A percentile compares a stretch with the other conserved stretches of the same genome.
phyloP scores from a whole-genome alignment of 345 rosid genomes.

The Sonneratia alba region DNA sequence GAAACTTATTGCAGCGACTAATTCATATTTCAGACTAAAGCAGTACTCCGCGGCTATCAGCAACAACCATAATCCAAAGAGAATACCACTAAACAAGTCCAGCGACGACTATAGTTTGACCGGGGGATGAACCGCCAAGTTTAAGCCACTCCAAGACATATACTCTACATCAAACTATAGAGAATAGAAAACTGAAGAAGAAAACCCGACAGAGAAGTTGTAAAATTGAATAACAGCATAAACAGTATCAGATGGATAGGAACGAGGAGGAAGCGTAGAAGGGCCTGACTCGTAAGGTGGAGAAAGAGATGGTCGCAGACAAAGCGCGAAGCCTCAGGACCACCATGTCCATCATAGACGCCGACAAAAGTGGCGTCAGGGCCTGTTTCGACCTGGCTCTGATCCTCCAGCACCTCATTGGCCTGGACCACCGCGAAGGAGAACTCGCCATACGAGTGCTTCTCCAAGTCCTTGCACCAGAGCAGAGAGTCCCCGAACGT shows the following conservation, averaged over 20 bases:
- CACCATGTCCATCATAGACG: conserved; percentile 95
- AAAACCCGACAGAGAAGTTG: too few relatives aligned
- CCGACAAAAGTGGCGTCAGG: conserved; percentile 63
- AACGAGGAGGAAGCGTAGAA: neutral
- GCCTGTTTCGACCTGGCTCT: conserved; percentile 76
- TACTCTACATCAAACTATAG: too few relatives aligned
- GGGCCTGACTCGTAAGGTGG: conserved; percentile 56
- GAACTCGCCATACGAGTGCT: conserved; percentile 67
- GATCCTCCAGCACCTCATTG: conserved; percentile 77
- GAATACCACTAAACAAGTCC: neutral
- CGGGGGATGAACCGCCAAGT: neutral
- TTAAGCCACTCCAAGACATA: too few relatives aligned
- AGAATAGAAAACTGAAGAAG: too few relatives aligned
- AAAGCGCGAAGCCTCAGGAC: conserved; percentile 80
- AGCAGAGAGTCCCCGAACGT: conserved; percentile 36
- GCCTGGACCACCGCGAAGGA: conserved; percentile 85
- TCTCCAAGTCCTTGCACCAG: conserved; percentile 79
- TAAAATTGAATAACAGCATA: neutral
- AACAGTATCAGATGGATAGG: neutral
- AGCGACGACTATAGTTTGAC: neutral
- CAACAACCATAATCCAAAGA: neutral
- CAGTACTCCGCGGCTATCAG: neutral
- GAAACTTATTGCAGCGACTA: too few relatives aligned
- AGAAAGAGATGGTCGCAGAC: conserved; percentile 69
- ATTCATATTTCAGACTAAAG: neutral